Evolutionary conservation across 139 green algal genomes (phyloP).

Genomic region (Pseudopediastrum boryanum): DNA sequence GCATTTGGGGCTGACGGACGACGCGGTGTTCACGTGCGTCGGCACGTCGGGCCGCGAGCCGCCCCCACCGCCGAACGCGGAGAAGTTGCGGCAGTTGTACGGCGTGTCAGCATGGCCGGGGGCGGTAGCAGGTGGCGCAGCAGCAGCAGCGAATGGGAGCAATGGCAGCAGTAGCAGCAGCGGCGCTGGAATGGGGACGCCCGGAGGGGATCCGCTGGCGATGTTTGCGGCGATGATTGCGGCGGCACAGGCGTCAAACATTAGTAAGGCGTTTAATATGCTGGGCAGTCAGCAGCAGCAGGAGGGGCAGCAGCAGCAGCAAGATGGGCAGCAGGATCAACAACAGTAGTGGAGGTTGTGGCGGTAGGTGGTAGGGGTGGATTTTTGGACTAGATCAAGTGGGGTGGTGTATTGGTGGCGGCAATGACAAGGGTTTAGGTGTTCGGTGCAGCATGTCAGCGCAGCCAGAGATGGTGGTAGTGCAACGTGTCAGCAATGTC

Average conservation of each 20-base stretch:
- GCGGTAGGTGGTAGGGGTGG: too few relatives aligned
- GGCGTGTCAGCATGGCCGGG: not conserved
- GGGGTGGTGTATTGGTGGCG: too few relatives aligned
- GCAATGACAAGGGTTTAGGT: too few relatives aligned
- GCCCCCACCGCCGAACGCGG: constrained; percentile 38
- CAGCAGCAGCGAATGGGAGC: not conserved
- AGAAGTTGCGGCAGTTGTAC: constrained; percentile 6
- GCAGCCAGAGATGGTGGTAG: too few relatives aligned
- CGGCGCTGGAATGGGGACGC: not conserved
- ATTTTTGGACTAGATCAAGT: too few relatives aligned
- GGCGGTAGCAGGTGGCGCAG: not conserved
- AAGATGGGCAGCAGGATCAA: too few relatives aligned
- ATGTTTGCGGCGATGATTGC: constrained; percentile 60
- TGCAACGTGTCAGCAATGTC: too few relatives aligned
- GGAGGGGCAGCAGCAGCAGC: constrained; percentile 3
- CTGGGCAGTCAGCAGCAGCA: constrained; percentile 12
- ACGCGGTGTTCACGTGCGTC: constrained; percentile 73
- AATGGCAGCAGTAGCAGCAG: not conserved
- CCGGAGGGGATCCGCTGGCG: constrained; percentile 40
- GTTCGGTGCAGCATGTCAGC: too few relatives aligned
- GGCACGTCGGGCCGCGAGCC: constrained; percentile 71
- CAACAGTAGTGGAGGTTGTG: too few relatives aligned
- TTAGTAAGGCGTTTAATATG: constrained; percentile 40
- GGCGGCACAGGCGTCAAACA: constrained; percentile 51
- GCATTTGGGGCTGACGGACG: constrained; percentile 78